phyloP scores from a whole-genome alignment of 164 flowering plant genomes.

The Paratinospora sagittata region DNA sequence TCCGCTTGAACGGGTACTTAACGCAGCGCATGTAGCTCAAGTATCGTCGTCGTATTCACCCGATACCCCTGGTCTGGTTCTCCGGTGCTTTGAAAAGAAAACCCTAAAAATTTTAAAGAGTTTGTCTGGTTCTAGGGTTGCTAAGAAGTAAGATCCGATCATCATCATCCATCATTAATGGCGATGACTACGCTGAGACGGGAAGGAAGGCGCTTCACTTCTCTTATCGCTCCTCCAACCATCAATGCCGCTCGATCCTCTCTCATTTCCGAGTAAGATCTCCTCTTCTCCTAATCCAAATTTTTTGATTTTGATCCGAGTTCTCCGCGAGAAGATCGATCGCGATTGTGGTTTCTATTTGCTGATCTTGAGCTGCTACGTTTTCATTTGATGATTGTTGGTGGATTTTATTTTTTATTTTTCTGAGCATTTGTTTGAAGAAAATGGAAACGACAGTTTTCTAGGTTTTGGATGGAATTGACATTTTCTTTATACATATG shows the following conservation, averaged over 20 bases:
- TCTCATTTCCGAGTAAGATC: conserved; percentile 41
- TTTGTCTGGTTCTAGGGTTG: conserved; percentile 1
- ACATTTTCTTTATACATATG: no score
- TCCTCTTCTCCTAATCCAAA: background rate
- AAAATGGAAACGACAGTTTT: background rate
- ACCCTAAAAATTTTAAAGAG: background rate
- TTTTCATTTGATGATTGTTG: background rate
- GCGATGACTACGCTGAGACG: conserved; percentile 83
- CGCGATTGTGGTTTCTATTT: background rate
- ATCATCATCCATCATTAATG: conserved; percentile 31
- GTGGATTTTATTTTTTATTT: background rate
- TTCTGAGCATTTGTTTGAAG: no score
- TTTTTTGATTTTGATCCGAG: background rate
- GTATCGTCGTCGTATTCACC: no score
- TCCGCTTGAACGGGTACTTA: no score
- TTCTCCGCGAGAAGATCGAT: background rate
- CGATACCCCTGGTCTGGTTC: no score
- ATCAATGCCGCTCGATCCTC: conserved; percentile 48
- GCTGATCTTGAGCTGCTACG: background rate
- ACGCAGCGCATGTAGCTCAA: no score
- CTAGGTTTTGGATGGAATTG: no score
- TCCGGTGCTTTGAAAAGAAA: background rate
- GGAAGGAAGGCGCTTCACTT: conserved; percentile 60
- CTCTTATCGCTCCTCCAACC: conserved; percentile 43
- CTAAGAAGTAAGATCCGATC: conserved; percentile 3